Evolutionary conservation across 352 stramenopile species (phyloP), one percentile per base, ranked within the genome.

Genomic region (Pythium folliculosum): DNA sequence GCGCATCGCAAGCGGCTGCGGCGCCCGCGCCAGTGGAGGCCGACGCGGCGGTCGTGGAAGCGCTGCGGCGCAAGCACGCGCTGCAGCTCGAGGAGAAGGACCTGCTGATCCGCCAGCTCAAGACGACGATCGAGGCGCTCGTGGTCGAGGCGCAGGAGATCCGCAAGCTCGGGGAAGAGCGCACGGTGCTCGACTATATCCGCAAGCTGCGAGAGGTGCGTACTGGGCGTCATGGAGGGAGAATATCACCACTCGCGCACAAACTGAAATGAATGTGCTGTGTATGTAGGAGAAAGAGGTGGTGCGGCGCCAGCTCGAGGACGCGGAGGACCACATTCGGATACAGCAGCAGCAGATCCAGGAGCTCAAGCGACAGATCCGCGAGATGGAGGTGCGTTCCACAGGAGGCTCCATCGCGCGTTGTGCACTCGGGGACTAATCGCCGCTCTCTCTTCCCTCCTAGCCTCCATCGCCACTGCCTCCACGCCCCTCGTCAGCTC

Each of bases 31-130:
- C n/a, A 5, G 30, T 12, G 9, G 60, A 53, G n/a, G 37, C 8
- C 25, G 27, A 57, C 22, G 59, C 23, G 35, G 19, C 27, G 27
- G 27, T 32, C 27, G 27, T 77, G 2, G 54, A n/a, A 5, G 35
- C 43, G 2, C n/a, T 71, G 38, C 30, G 58, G 19, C 51, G 58
- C 35, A 76, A 76, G 40, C 64, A 69, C 44, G 62, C 74, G 62
- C 62, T 90, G 64, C 80, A 93, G 49, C 66, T 96, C 7, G 88
- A 96, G 71, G 88, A 96, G 61, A 94, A 94, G 51, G 81, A 96
- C 66, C 40, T 92, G 56, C 65, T 96, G 7, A 87, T 94, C 22
- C 78, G 76, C 16, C 86, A 96, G 60, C 73, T 96, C 55, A 89
- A 90, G 59, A 81, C 78, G 43, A 92, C 84, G 5, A 94, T 96